These are phyloP conservation scores for Podospora didyma DNA, from an alignment of 495 filamentous ascomycete species.

Conservation along the genomic window DNA sequence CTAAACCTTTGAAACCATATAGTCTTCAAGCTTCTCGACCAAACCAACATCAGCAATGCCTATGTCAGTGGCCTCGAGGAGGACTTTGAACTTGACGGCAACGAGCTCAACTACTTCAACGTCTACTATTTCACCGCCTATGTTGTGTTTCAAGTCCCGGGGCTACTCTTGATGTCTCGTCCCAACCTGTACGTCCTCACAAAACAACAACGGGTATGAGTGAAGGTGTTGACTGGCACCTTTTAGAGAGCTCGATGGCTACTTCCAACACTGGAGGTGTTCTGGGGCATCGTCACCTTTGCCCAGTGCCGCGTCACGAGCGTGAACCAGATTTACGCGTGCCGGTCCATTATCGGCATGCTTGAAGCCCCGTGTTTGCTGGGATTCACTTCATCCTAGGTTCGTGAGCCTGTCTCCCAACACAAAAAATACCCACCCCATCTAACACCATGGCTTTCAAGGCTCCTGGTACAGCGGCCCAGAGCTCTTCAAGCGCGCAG, in stretches of 20 bases:
- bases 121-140: conserved; percentile 35
- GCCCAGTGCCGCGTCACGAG: conserved; percentile 30
- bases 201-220: conserved; percentile 27
- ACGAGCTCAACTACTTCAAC: conserved; percentile 20
- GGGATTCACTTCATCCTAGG: neutral
- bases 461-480: neutral
- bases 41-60: conserved; percentile 35
- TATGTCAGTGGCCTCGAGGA: conserved; percentile 34
- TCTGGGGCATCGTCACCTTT: conserved; percentile 35
- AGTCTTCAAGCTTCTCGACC: conserved; percentile 29
- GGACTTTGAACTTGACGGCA: conserved; percentile 28
- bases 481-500: neutral
- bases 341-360: conserved; percentile 45
- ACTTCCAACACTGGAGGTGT: conserved; percentile 30
- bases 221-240: conserved; percentile 20
- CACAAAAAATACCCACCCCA: neutral
- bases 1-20: neutral
- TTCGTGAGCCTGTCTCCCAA: neutral
- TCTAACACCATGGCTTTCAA: neutral
- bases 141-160: conserved; percentile 35
- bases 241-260: conserved; percentile 32
- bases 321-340: conserved; percentile 27
- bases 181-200: conserved; percentile 26
- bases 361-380: conserved; percentile 9
- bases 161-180: conserved; percentile 46